These are phyloP conservation scores for Yarrowia osloensis DNA, from an alignment of 805 yeast species.

Conservation along the genomic window DNA sequence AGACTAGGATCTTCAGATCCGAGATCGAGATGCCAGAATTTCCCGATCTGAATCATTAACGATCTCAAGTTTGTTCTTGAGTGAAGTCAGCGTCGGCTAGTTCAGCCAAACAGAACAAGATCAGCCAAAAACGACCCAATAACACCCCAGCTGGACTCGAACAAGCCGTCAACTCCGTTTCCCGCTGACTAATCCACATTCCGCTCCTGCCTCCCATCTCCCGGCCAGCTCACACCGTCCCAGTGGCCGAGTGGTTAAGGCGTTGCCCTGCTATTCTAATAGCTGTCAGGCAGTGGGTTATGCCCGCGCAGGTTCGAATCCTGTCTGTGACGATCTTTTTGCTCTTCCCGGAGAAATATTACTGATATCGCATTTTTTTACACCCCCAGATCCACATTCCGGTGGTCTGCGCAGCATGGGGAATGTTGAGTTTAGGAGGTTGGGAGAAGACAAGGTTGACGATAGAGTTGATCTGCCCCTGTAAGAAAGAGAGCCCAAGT, in stretches of 20 bases:
- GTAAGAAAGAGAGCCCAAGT: no score
- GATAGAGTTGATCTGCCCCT: no score
- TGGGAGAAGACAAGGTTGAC: neutral
- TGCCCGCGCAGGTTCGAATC: conserved; percentile 99
- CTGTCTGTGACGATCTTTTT: conserved; percentile 85
- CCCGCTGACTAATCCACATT: neutral
- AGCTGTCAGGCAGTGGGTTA: conserved; percentile 68
- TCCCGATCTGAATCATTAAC: no score
- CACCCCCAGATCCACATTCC: neutral
- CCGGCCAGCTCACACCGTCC: conserved; percentile 43
- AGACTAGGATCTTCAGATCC: no score
- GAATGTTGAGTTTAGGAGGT: neutral
- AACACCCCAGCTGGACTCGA: no score
- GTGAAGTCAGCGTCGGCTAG: no score
- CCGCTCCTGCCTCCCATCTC: neutral
- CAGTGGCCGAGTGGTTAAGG: conserved; percentile 95
- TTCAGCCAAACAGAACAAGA: no score
- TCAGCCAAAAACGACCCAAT: no score
- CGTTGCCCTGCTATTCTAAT: conserved; percentile 79
- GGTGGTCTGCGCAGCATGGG: neutral
- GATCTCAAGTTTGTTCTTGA: no score
- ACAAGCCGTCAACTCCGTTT: neutral
- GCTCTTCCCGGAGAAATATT: neutral
- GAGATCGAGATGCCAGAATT: no score
- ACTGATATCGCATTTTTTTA: no score